phyloP scores from a whole-genome alignment of 1,139 yeast genomes.

The Kodamaea sp. region DNA sequence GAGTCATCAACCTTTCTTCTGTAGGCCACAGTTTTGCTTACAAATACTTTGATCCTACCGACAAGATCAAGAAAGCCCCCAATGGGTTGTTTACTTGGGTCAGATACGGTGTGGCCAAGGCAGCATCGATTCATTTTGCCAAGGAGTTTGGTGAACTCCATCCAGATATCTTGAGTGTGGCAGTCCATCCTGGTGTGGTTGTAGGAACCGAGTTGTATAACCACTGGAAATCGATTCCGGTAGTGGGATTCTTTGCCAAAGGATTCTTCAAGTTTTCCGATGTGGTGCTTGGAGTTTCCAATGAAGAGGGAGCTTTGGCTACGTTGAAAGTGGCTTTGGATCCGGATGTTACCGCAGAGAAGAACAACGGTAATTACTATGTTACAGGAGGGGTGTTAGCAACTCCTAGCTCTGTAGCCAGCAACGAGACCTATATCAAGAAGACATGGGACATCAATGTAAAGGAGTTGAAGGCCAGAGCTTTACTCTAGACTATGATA shows the following conservation, averaged over 20 bases:
- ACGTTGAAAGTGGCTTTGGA: conserved; percentile 39
- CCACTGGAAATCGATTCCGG: conserved; percentile 29
- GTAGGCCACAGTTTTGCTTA: conserved; percentile 32
- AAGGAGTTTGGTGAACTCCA: conserved; percentile 27
- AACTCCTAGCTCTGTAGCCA: conserved; percentile 27
- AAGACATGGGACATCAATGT: conserved; percentile 35
- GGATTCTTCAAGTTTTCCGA: conserved; percentile 17
- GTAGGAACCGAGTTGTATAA: conserved; percentile 37
- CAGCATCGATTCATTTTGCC: conserved; percentile 34
- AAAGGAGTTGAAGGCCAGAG: conserved; percentile 19
- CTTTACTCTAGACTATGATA: no score
- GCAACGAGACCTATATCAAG: conserved; percentile 22
- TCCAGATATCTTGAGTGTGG: conserved; percentile 34
- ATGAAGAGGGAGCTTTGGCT: conserved; percentile 39
- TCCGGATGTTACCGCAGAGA: conserved; percentile 21
- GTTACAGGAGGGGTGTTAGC: conserved; percentile 36
- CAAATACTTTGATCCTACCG: conserved; percentile 27
- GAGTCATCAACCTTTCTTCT: conserved; percentile 37
- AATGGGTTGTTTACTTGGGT: conserved; percentile 28
- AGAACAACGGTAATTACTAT: conserved; percentile 36
- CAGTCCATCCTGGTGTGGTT: conserved; percentile 46
- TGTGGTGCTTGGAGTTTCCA: conserved; percentile 25
- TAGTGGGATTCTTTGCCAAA: conserved; percentile 25
- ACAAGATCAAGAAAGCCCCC: conserved; percentile 28
- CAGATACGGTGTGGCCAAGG: conserved; percentile 40